These are phyloP conservation scores for Apium graveolens DNA, from an alignment of 129 eudicot genomes.

Conservation along the genomic window DNA sequence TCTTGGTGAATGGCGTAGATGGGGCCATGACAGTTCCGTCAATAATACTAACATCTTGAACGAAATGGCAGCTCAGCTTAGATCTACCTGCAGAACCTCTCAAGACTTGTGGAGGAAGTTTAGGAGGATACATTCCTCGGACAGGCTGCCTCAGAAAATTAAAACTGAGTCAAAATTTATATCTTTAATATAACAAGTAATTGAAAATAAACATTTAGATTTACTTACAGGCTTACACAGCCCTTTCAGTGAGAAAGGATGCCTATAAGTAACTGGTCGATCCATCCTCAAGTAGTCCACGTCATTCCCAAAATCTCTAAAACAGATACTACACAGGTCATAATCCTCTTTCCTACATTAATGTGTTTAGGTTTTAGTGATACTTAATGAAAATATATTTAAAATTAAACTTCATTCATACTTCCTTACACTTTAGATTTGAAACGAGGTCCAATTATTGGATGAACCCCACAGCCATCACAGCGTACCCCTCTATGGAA, in stretches of 20 bases:
- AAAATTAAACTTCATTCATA: neutral
- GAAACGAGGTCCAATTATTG: constrained; percentile 78
- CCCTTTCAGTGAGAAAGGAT: constrained; percentile 30
- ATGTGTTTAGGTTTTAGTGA: neutral
- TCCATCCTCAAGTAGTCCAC: constrained; percentile 63
- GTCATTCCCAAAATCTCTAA: constrained; percentile 38
- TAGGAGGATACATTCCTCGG: constrained; percentile 15
- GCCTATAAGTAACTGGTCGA: constrained; percentile 38
- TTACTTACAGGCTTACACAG: constrained; percentile 40
- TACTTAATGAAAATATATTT: neutral
- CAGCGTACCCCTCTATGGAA: constrained; percentile 84
- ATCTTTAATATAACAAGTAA: constrained; percentile 6
- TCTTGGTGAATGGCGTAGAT: constrained; percentile 63
- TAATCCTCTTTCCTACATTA: constrained; percentile 63
- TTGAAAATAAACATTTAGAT: neutral
- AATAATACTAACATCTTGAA: constrained; percentile 66
- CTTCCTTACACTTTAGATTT: constrained; percentile 82
- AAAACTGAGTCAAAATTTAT: neutral
- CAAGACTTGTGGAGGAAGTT: constrained; percentile 33
- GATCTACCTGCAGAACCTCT: constrained; percentile 21
- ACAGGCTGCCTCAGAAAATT: neutral
- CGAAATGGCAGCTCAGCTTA: constrained; percentile 70
- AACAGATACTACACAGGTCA: constrained; percentile 77
- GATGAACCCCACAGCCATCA: constrained; percentile 79
- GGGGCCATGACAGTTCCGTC: constrained; percentile 92